Base-by-base conservation (phyloP, 495 filamentous ascomycete genomes). In the Aspergillus funiculosus region DNA sequence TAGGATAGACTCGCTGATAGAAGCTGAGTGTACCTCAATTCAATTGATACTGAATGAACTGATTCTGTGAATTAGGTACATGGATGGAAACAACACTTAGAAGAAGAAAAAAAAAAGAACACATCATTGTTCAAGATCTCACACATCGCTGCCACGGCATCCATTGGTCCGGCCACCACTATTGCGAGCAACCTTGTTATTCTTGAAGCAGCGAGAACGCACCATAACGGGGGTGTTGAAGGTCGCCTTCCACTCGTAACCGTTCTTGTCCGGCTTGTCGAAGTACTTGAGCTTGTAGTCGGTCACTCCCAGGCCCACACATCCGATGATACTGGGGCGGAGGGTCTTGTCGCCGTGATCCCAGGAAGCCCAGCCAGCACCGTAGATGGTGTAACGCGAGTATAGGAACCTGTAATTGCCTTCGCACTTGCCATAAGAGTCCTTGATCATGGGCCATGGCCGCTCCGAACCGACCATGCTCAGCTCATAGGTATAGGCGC, bases 231-330 rank as follows among this genome's bases (percentile, higher is more conserved):
- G 53, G 1, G 44, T 46, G 5, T 47, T 38, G 19, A 59, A 51
- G 2, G 34, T 35, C 2, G 48, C 47, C 36, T 52, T 28, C 51
- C 54, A 57, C 18, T 57, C 54, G 13, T 30, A 46, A 18, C 44
- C 44, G 34, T 50, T 26, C 22, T 32, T 24, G 19, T 49, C 27
- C 30, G 49, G 39, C 30, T 43, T 8, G 7, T 57, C 40, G 11
- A 29, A 52, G 37, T 62, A 62, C 6, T 51, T 37, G 19, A 60
- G 55, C 1, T 39, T 8, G 47, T 40, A 62, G 13, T 2, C 2
- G 2, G 57, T 51, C 11, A 59, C 5, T 3, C 48, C 53, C 10
- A 26, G 26, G 11, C 51, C 59, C 5, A 59, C 22, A 30, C 59
- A 62, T 3, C 9, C 5, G 19, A 24, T 40, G 17, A 26, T 34